Base-by-base conservation (phyloP, 1,139 yeast species). In the Saccharomyces hybrid region DNA sequence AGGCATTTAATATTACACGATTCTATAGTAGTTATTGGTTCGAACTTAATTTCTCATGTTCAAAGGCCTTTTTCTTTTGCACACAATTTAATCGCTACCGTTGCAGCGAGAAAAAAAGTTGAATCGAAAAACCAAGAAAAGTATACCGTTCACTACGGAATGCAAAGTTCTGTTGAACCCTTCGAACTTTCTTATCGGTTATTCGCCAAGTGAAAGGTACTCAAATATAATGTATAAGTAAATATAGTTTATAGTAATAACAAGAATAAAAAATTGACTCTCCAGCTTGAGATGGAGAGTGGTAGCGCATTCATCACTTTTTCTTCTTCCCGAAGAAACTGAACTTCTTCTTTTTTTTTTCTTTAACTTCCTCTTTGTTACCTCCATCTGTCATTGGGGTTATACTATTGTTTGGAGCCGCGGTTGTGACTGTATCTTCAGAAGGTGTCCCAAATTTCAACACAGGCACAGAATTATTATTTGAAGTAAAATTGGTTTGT, bases 1-100 rank as follows among this genome's bases (percentile, higher is more conserved):
- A 75, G 90, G 90, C 95, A 86, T 86, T 57, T 57, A 9, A 19
- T 19, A 11, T 23, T 9, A 14, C 3, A 29, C 13, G 34, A 47
- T 27, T n/a, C 2, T 14, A 9, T 28, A 47, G 31, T 13, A 29
- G 8, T 47, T 29, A 19, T 19, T 19, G 19, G 19, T 19, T 19
- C 19, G 19, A 19, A 19, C 19, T 19, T 19, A 19, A 19, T 19
- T 19, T 19, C 19, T 19, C 19, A 19, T 19, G 19, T 19, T 19
- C 19, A 19, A 19, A 19, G 19, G 19, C 19, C 19, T 29, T 6
- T 47, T 47, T 47, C 19, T 38, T 16, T 38, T 13, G 19, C 2
- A 38, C n/a, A 11, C 25, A 38, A 8, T 11, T 38, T 19, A 19
- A 38, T 19, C 23, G 25, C 9, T 38, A 5, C 23, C 9, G 13